Conservation (phyloP, 331 rosid genomes). For the Acacia pycnantha region DNA sequence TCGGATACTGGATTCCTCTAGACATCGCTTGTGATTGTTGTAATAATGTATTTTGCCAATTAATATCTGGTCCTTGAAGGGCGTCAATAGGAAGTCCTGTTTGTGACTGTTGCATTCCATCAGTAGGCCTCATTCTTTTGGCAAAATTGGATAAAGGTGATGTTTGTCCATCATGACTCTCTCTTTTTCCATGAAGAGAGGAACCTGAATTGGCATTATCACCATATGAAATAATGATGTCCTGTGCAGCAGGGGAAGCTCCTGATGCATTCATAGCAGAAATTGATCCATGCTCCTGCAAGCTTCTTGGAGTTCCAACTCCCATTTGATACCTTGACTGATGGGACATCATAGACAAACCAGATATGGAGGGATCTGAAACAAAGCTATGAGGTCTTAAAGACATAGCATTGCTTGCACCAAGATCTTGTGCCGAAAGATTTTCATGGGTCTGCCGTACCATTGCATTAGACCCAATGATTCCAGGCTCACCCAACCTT, state of each 20-base stretch:
- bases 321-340: conserved; percentile 72
- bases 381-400: conserved; percentile 54
- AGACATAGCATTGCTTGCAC: conserved; percentile 47
- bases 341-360: conserved; percentile 50
- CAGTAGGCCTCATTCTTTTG: conserved; percentile 72
- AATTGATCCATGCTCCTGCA: conserved; percentile 65
- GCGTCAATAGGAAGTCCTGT: conserved; percentile 52
- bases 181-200: conserved; percentile 73
- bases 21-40: conserved; percentile 67
- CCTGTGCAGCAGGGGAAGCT: conserved; percentile 70
- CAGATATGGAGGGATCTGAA: conserved; percentile 66
- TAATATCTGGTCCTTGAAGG: conserved; percentile 71
- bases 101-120: conserved; percentile 67
- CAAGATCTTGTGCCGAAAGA: conserved; percentile 51
- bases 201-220: conserved; percentile 54
- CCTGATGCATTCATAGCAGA: conserved; percentile 52
- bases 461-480: conserved; percentile 50
- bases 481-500: conserved; percentile 69
- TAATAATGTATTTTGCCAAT: conserved; percentile 72
- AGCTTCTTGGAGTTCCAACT: conserved; percentile 61
- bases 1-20: conserved; percentile 68
- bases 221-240: conserved; percentile 53
- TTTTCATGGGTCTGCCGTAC: conserved; percentile 60
- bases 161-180: conserved; percentile 74
- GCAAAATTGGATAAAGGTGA: conserved; percentile 61